phyloP scores from a whole-genome alignment of 768 basidiomycete genomes.

The Serendipita vermifera region DNA sequence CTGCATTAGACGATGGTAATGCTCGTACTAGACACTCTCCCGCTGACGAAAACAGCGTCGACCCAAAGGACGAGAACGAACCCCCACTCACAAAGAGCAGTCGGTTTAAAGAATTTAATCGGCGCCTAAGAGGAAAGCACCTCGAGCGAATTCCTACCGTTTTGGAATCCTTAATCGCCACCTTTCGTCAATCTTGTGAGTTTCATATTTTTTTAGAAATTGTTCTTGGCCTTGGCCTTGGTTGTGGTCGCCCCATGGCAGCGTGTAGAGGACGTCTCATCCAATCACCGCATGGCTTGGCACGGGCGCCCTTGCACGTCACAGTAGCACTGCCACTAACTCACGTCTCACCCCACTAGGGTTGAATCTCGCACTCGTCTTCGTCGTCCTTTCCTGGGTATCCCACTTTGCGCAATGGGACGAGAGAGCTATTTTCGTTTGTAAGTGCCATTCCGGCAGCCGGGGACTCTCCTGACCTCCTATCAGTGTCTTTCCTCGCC shows the following conservation, averaged over 20 bases:
- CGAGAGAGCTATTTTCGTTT: not conserved
- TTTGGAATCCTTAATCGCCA: not conserved
- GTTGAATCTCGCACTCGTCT: not conserved
- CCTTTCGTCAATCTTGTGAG: not conserved
- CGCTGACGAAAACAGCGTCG: no score
- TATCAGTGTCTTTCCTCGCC: slow-evolving; percentile 46
- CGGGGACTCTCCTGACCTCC: no score
- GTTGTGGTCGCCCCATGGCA: no score
- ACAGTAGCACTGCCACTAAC: no score
- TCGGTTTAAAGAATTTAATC: slow-evolving; percentile 1
- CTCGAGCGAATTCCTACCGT: not conserved
- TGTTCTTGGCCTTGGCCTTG: no score
- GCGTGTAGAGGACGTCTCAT: no score
- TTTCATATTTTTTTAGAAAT: no score
- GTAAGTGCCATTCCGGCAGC: not conserved
- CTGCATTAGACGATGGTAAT: no score
- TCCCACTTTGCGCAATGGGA: not conserved
- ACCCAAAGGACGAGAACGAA: not conserved
- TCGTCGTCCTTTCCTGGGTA: slow-evolving; percentile 3
- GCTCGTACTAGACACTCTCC: no score
- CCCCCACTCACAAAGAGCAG: not conserved
- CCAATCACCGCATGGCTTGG: no score
- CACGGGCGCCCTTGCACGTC: no score
- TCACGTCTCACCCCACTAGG: not conserved
- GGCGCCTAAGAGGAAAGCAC: not conserved